Evolutionary conservation across 176 grass and related monocot genomes (phyloP), one percentile per base, ranked within the genome.

Genomic region (Triticum dicoccoides): DNA sequence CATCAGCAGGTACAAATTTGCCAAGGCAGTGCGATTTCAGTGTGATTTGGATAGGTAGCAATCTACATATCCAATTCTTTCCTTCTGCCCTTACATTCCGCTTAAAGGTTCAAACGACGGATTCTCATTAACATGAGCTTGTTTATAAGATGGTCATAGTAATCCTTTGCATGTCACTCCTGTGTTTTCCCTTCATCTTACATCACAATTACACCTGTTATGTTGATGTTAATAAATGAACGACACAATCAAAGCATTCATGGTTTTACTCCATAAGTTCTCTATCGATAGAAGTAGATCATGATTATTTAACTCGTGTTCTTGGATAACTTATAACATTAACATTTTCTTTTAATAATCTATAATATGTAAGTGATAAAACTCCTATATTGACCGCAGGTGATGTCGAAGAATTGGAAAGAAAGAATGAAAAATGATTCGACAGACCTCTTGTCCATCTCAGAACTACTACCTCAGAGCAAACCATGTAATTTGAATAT

Each of bases 331-430:
- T 35, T 69, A 24, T 3, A 69, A 14, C 3, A 42, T 47, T 13
- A 62, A 72, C 10, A 47, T 67, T 41, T 81, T 73, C 1, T 20
- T 84, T 61, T 73, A 25, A 29, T 18, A 69, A 62, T 37, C 2
- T 80, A 44, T 35, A 47, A 3, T 32, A 3, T 88, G 2, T 70
- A 81, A 61, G 45, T 6, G 13, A 45, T 37, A 80, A 70, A 79
- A 76, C 62, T 69, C 33, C 70, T 13, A 72, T 72, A 83, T 9
- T 54, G 18, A 65, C 9, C 63, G 20, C 85, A 95, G 88, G 49
- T 38, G 73, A 80, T 49, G 12, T 65, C 42, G 12, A 92, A 73
- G 83, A 92, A 95, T 56, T 95, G 88, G 93, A 92, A 89, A 83
- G 79, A 54, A 61, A 14, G 4, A 61, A 75, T 72, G 65, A 63